Evolutionary conservation across 2,329 filamentous ascomycete genomes (phyloP).

Genomic region (Monilinia fructigena): DNA sequence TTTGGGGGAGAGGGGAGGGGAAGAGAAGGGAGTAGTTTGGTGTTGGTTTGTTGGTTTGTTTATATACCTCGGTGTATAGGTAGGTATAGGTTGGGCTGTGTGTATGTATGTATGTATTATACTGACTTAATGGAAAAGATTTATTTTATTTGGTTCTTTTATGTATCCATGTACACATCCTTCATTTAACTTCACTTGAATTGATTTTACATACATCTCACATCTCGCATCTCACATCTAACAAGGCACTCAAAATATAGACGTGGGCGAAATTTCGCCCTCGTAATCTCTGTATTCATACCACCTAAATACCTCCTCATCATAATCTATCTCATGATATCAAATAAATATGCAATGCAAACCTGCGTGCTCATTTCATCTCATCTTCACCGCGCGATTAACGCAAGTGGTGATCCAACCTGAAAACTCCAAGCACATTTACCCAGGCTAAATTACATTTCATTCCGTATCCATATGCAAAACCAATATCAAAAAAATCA

Average conservation of each 20-base stretch:
- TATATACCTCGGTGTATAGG: too few relatives aligned
- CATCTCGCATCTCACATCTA: too few relatives aligned
- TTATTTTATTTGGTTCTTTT: not conserved
- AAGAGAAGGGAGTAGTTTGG: too few relatives aligned
- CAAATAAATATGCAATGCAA: conserved; percentile 15
- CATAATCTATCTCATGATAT: not conserved
- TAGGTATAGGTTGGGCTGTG: too few relatives aligned
- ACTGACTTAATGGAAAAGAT: too few relatives aligned
- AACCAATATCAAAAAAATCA: conserved; percentile 4
- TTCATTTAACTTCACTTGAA: too few relatives aligned
- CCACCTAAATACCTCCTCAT: not conserved
- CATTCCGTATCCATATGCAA: conserved; percentile 19
- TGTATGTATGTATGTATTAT: too few relatives aligned
- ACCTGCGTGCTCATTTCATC: conserved; percentile 21
- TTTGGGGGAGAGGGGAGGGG: too few relatives aligned
- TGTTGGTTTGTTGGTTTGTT: too few relatives aligned
- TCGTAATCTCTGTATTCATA: not conserved
- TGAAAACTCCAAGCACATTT: conserved; percentile 20
- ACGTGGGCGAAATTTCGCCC: conserved; percentile 1
- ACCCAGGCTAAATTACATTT: conserved; percentile 19
- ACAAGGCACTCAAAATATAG: not conserved
- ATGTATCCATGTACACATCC: too few relatives aligned
- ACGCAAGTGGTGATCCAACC: conserved; percentile 21
- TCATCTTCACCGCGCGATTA: conserved; percentile 21
- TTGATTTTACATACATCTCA: too few relatives aligned